A percentile compares a stretch with the other conserved stretches of the same genome.
Conservation (phyloP, 2,329 filamentous ascomycete species). For the Fusarium dimerum region DNA sequence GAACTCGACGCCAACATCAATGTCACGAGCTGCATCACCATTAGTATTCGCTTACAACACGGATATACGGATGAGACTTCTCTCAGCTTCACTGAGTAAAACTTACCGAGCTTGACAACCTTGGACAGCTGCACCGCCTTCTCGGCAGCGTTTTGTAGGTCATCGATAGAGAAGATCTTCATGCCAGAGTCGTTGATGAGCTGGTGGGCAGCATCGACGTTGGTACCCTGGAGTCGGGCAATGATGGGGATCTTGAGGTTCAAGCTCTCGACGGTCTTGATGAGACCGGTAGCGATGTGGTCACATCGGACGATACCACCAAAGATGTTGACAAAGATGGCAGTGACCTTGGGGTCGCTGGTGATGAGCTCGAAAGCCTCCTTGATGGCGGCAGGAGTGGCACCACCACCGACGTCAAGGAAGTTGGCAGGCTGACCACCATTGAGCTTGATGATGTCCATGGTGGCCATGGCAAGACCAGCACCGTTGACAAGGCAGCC, state of each 20-base stretch:
- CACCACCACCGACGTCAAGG: constrained; percentile 96
- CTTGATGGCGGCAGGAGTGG: constrained; percentile 94
- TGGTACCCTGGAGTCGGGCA: constrained; percentile 95
- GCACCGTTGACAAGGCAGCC: constrained; percentile 99
- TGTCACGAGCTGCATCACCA: constrained; percentile 71
- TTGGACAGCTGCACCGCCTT: constrained; percentile 99
- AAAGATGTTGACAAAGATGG: constrained; percentile 99
- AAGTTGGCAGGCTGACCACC: constrained; percentile 96
- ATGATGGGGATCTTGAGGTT: constrained; percentile 97
- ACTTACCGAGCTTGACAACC: constrained; percentile 95
- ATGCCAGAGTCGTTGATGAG: constrained; percentile 94
- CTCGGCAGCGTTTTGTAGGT: constrained; percentile 95
- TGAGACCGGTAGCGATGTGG: constrained; percentile 92
- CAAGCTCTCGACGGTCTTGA: constrained; percentile 91
- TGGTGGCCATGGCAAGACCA: constrained; percentile 98
- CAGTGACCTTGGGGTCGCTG: constrained; percentile 95
- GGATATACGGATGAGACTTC: background rate
- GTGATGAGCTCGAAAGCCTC: constrained; percentile 99
- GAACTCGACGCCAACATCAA: constrained; percentile 96
- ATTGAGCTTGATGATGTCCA: constrained; percentile 99
- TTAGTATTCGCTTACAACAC: constrained; percentile 18
- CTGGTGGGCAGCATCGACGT: constrained; percentile 93
- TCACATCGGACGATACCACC: constrained; percentile 98
- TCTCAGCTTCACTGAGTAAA: background rate
- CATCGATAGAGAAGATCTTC: constrained; percentile 99